Percentiles rank a stretch among this genome's conserved stretches.
These are phyloP conservation scores for Fraxinus dipetala DNA, from an alignment of 305 asterid genomes.

Conservation along the genomic window DNA sequence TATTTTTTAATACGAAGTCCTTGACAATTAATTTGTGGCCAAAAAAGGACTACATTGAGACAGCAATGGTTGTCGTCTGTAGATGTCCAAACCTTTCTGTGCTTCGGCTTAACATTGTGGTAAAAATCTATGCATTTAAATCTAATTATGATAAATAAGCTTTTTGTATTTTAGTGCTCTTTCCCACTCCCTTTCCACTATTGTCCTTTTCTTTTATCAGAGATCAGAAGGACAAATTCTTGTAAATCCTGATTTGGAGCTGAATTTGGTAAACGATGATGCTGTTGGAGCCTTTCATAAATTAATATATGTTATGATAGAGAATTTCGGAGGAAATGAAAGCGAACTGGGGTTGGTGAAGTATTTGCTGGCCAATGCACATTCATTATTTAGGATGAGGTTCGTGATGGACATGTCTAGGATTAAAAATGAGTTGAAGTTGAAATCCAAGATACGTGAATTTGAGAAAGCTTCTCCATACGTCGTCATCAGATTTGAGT, in stretches of 20 bases:
- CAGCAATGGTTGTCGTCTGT: slow-evolving; percentile 1
- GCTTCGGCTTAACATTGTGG: slow-evolving; percentile 3
- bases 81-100: slow-evolving; percentile 15
- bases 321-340: slow-evolving; percentile 17
- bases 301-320: not conserved
- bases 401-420: not conserved
- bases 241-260: not conserved
- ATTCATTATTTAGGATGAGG: not conserved
- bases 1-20: not conserved
- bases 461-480: slow-evolving; percentile 1
- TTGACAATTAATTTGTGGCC: slow-evolving; percentile 9
- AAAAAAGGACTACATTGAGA: not conserved
- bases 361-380: slow-evolving; percentile 14
- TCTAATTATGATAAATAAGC: not conserved
- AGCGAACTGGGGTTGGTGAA: slow-evolving; percentile 20
- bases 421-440: not conserved
- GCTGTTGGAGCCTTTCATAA: not conserved
- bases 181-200: not conserved
- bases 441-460: slow-evolving; percentile 3
- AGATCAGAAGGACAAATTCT: not conserved
- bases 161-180: not conserved
- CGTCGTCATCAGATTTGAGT: not conserved
- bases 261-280: not conserved
- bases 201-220: not conserved
- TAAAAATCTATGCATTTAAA: not conserved